Conservation (phyloP, 139 green algal genomes). For the Volvox reticuliferus region DNA sequence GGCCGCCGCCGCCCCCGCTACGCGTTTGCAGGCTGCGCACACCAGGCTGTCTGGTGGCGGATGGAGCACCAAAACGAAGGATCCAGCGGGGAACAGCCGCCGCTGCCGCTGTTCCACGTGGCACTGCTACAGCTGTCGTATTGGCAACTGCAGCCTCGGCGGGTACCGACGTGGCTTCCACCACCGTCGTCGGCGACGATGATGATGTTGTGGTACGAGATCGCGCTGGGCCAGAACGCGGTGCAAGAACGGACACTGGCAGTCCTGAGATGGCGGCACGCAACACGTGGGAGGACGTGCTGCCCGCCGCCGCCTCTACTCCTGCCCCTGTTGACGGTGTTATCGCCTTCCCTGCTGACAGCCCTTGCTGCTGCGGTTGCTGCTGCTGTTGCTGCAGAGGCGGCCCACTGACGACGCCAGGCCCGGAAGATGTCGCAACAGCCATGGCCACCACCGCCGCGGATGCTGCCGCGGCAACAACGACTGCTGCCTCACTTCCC, state of each 20-base stretch:
- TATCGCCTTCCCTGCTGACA: not conserved
- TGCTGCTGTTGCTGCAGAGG: slow-evolving; percentile 8
- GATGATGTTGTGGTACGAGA: not conserved
- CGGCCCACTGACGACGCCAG: not conserved
- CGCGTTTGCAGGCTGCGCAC: not conserved
- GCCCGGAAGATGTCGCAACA: not conserved
- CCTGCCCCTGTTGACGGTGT: too few relatives aligned
- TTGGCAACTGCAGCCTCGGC: not conserved
- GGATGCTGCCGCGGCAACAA: not conserved
- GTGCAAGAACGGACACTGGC: not conserved
- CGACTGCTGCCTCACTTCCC: not conserved
- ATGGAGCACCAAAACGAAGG: not conserved
- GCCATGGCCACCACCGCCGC: slow-evolving; percentile 3
- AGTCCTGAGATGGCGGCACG: not conserved
- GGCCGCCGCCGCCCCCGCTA: not conserved
- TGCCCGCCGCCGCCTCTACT: too few relatives aligned
- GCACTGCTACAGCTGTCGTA: not conserved
- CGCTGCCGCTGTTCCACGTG: not conserved
- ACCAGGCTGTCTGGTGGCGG: not conserved
- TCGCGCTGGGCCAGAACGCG: too few relatives aligned
- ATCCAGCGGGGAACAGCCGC: not conserved
- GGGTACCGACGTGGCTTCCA: not conserved
- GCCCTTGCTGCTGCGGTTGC: not conserved
- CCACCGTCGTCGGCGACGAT: not conserved
- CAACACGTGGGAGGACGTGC: not conserved